Evolutionary conservation across 1,139 yeast genomes (phyloP).

Genomic region (Candida glucosophila): DNA sequence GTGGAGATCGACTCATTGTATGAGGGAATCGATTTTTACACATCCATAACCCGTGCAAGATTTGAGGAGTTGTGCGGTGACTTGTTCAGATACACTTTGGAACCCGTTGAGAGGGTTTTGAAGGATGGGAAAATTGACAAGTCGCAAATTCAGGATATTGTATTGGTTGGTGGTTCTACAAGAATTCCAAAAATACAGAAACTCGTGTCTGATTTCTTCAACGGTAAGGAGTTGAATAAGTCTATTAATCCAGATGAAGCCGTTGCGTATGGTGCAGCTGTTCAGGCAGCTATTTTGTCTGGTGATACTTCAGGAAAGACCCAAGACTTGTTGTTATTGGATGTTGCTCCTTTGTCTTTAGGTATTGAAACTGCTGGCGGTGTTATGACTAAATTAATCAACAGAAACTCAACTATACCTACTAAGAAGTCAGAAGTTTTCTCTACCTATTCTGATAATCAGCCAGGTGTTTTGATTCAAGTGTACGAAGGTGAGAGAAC

Average conservation of each 20-base stretch:
- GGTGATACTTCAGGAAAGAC: slow-evolving; percentile 85
- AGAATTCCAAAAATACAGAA: slow-evolving; percentile 34
- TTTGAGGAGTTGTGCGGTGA: slow-evolving; percentile 33
- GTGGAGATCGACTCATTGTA: slow-evolving; percentile 30
- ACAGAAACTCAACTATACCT: slow-evolving; percentile 94
- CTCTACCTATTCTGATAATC: slow-evolving; percentile 95
- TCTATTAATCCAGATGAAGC: slow-evolving; percentile 53
- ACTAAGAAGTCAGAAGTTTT: slow-evolving; percentile 91
- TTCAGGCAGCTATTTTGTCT: slow-evolving; percentile 73
- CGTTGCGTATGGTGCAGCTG: slow-evolving; percentile 70
- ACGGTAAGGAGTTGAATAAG: slow-evolving; percentile 40
- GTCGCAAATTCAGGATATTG: slow-evolving; percentile 29
- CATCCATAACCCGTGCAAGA: slow-evolving; percentile 33
- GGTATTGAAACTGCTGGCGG: slow-evolving; percentile 98
- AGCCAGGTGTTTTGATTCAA: slow-evolving; percentile 91
- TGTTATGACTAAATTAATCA: slow-evolving; percentile 91
- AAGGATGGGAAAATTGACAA: slow-evolving; percentile 31
- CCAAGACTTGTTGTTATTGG: slow-evolving; percentile 93
- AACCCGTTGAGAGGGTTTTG: slow-evolving; percentile 33
- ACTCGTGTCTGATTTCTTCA: slow-evolving; percentile 31
- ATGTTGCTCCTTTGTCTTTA: slow-evolving; percentile 88
- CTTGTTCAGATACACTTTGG: slow-evolving; percentile 30
- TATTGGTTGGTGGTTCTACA: slow-evolving; percentile 34
- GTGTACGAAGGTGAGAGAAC: slow-evolving; percentile 98
- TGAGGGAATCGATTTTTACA: slow-evolving; percentile 33